Conservation (phyloP, 1,139 yeast species). For the Zygoascus sp. region DNA sequence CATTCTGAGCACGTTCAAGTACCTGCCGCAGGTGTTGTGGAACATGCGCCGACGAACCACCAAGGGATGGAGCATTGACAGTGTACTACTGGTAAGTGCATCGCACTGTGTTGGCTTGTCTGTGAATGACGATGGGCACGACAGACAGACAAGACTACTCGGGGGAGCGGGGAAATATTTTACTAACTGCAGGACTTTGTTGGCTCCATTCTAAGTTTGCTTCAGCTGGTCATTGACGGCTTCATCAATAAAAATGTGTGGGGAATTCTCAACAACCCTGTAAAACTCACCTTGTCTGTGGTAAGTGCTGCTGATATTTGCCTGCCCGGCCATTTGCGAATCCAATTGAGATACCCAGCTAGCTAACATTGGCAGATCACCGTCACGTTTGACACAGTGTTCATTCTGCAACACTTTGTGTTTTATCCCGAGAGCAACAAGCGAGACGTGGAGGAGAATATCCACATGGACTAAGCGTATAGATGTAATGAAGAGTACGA, state of each 20-base stretch:
- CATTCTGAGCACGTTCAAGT: slow-evolving; percentile 51
- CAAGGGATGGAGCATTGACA: slow-evolving; percentile 52
- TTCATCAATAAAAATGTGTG: slow-evolving; percentile 29
- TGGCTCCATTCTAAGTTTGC: slow-evolving; percentile 51
- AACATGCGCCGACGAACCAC: slow-evolving; percentile 52
- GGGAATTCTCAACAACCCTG: slow-evolving; percentile 35
- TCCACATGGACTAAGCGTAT: neutral
- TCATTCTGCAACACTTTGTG: slow-evolving; percentile 32
- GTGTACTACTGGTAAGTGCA: slow-evolving; percentile 31
- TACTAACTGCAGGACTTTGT: slow-evolving; percentile 41
- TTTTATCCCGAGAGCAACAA: slow-evolving; percentile 11
- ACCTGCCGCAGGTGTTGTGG: slow-evolving; percentile 56
- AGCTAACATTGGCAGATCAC: slow-evolving; percentile 23
- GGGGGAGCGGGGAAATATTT: too few species aligned
- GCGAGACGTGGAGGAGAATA: slow-evolving; percentile 15
- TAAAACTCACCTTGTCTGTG: slow-evolving; percentile 32
- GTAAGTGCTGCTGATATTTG: slow-evolving; percentile 18
- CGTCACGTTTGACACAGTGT: slow-evolving; percentile 31
- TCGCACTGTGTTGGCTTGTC: neutral
- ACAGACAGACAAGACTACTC: too few species aligned
- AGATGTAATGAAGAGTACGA: too few species aligned
- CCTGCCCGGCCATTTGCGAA: too few species aligned
- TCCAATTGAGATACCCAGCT: neutral
- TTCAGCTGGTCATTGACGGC: slow-evolving; percentile 46
- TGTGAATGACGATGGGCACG: neutral